Evolutionary conservation across 2,329 filamentous ascomycete species (phyloP).

Genomic region (Fusarium oligoseptatum): DNA sequence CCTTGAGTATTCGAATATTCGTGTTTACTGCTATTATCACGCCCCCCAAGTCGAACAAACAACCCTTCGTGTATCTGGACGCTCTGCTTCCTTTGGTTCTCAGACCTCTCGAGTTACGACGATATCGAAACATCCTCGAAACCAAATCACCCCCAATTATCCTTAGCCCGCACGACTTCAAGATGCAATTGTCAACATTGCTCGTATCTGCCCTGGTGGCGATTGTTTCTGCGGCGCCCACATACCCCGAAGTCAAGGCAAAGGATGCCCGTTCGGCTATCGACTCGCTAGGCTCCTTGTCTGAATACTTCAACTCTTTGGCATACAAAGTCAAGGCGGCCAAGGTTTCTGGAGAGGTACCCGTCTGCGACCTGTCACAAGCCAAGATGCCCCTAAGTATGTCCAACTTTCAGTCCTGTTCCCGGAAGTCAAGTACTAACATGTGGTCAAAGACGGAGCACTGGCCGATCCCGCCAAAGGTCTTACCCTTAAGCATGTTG

Average conservation of each 20-base stretch:
- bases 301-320: slow-evolving; percentile 72
- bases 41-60: slow-evolving; percentile 8
- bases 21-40: slow-evolving; percentile 21
- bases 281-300: slow-evolving; percentile 61
- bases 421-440: slow-evolving; percentile 28
- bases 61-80: slow-evolving; percentile 20
- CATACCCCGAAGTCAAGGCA: slow-evolving; percentile 54
- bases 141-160: background rate
- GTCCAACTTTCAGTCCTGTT: slow-evolving; percentile 34
- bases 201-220: slow-evolving; percentile 60
- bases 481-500: slow-evolving; percentile 79
- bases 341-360: slow-evolving; percentile 56
- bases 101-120: slow-evolving; percentile 28
- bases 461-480: slow-evolving; percentile 73
- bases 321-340: slow-evolving; percentile 66
- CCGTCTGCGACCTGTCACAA: slow-evolving; percentile 67
- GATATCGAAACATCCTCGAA: slow-evolving; percentile 13
- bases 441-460: slow-evolving; percentile 51
- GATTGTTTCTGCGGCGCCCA: slow-evolving; percentile 62
- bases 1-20: slow-evolving; percentile 32
- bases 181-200: slow-evolving; percentile 66
- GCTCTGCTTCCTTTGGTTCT: slow-evolving; percentile 25
- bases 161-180: slow-evolving; percentile 37
- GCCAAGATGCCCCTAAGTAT: slow-evolving; percentile 65
- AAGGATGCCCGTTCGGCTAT: slow-evolving; percentile 53